Conservation (phyloP, 345 rosid genomes). For the Garcia nutans region DNA sequence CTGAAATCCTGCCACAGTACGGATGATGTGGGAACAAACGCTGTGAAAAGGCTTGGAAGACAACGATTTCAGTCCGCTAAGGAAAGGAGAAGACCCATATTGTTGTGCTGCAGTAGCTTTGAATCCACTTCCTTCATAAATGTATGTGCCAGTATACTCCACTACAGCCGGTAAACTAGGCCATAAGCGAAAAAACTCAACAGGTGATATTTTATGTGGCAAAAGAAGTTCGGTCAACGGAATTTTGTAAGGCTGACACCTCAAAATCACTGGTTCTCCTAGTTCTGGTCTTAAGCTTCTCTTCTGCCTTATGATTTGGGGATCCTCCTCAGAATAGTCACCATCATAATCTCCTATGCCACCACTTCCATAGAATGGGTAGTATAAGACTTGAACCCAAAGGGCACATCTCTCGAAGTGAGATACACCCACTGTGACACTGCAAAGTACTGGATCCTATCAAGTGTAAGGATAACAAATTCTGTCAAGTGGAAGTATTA, state of each 20-base stretch:
- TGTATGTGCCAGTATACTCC: constrained; percentile 82
- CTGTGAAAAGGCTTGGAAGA: constrained; percentile 90
- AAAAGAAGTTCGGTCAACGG: constrained; percentile 92
- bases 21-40: constrained; percentile 90
- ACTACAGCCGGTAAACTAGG: constrained; percentile 94
- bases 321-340: constrained; percentile 87
- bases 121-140: constrained; percentile 96
- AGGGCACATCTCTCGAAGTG: constrained; percentile 94
- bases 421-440: constrained; percentile 94
- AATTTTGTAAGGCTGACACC: constrained; percentile 96
- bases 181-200: constrained; percentile 97
- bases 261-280: constrained; percentile 92
- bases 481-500: neutral
- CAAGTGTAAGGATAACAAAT: constrained; percentile 16
- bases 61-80: constrained; percentile 85
- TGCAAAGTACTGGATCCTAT: constrained; percentile 87
- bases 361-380: constrained; percentile 91
- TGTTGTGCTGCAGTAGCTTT: constrained; percentile 98
- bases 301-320: constrained; percentile 74
- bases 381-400: constrained; percentile 95
- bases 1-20: constrained; percentile 98
- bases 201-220: constrained; percentile 94
- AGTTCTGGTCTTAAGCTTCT: constrained; percentile 82
- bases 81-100: constrained; percentile 90
- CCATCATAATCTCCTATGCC: constrained; percentile 77